These are phyloP conservation scores for Ampelomyces quisqualis DNA, from an alignment of 2,329 filamentous ascomycete species.

Conservation along the genomic window DNA sequence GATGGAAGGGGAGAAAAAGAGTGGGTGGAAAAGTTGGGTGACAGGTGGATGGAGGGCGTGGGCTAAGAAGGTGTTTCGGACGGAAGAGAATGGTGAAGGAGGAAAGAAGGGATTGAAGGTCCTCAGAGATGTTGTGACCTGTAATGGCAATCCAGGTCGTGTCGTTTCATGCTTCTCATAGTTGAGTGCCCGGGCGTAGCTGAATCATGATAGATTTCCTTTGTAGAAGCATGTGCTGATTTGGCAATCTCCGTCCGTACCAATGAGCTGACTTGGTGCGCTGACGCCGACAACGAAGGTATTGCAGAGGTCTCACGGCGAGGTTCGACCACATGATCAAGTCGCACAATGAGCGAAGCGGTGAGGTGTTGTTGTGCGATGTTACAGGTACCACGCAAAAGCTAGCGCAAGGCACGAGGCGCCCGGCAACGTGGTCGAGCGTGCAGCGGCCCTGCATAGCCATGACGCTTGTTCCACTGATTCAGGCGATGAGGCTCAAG, in stretches of 20 bases:
- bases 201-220: not conserved
- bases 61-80: not conserved
- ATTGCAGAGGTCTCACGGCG: no score
- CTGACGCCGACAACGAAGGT: no score
- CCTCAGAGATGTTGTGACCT: not conserved
- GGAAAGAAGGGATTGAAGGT: not conserved
- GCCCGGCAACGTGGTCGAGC: not conserved
- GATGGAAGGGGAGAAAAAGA: not conserved
- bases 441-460: not conserved
- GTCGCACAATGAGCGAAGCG: conserved; percentile 1
- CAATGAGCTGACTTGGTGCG: not conserved
- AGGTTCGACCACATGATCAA: no score
- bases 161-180: no score
- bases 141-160: no score
- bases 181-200: not conserved
- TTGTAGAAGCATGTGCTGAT: not conserved
- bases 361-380: not conserved
- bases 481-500: not conserved
- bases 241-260: no score
- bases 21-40: not conserved
- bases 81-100: not conserved
- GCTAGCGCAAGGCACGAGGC: conserved; percentile 4
- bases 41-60: not conserved
- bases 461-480: not conserved
- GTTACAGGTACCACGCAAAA: no score